Evolutionary conservation across 176 grass and related monocot genomes (phyloP), one percentile per base, ranked within the genome.

Genomic region (Rhipidocladum racemiflorum): DNA sequence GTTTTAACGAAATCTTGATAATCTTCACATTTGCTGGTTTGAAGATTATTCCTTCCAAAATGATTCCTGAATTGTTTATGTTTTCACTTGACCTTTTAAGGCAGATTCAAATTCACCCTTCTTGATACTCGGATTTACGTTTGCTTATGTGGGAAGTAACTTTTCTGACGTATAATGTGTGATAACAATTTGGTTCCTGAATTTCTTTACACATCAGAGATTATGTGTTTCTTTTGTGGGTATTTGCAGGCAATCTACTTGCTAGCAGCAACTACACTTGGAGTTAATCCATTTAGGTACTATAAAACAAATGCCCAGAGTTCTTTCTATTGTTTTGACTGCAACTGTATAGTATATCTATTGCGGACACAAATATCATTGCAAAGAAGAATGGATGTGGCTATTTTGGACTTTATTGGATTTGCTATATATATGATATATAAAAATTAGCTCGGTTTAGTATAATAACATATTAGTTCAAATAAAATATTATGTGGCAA

Each of bases 281-380:
- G 87, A 89, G 89, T 98, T 34, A 85, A 95, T 81, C 92, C 92
- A 81, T 85, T 89, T 51, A 91, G 92, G 95, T 98, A 95, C 54
- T 63, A n/a, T 32, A 38, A 84, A 24, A 46, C 24, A 17, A 63
- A 61, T 49, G 0, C 0, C 24, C 50, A 27, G 20, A 25, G 9
- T n/a, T 49, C 2, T 40, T 76, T 77, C 14, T 56, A 34, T 38
- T 38, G 36, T 38, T 38, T 38, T 38, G 36, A 29, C 46, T 78
- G 16, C n/a, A 20, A 39, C 28, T 66, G 38, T 32, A 3, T 81
- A 15, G 38, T 32, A 3, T 81, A 15, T 24, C 2, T 65, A 20
- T 59, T 46, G 2, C 61, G 61, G 20, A 46, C 62, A 48, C 61
- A 25, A 46, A 69, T 36, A 77, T 69, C 3, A 54, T 38, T 72